These are phyloP conservation scores for Penicillium ucsense DNA, from an alignment of 495 filamentous ascomycete species.

Conservation along the genomic window DNA sequence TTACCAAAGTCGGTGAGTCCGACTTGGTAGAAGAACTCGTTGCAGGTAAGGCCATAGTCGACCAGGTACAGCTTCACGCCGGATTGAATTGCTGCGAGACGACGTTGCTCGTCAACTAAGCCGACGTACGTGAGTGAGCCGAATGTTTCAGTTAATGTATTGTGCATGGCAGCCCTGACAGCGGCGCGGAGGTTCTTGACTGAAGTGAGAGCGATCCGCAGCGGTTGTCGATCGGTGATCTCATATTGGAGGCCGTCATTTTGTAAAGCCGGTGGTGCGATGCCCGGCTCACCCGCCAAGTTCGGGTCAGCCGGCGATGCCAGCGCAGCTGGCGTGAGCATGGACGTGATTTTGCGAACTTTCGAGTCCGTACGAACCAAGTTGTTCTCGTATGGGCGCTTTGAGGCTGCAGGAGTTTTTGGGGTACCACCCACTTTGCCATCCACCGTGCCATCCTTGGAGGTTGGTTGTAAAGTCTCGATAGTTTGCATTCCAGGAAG, in stretches of 20 bases:
- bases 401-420: constrained; percentile 34
- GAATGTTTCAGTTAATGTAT: constrained; percentile 80
- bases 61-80: constrained; percentile 90
- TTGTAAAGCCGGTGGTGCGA: constrained; percentile 11
- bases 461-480: constrained; percentile 17
- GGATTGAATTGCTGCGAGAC: constrained; percentile 84
- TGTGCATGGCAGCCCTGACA: constrained; percentile 81
- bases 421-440: constrained; percentile 9
- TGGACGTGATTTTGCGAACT: constrained; percentile 88
- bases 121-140: constrained; percentile 90
- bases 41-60: constrained; percentile 82
- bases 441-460: constrained; percentile 9
- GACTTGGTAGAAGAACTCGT: constrained; percentile 94
- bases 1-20: constrained; percentile 95
- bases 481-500: constrained; percentile 51
- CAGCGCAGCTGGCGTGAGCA: constrained; percentile 52
- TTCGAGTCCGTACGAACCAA: constrained; percentile 87
- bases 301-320: constrained; percentile 12
- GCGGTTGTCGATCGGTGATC: constrained; percentile 55
- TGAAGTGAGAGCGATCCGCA: constrained; percentile 62
- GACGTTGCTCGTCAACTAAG: constrained; percentile 75
- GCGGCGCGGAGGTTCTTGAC: constrained; percentile 70
- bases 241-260: constrained; percentile 57
- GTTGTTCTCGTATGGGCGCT: constrained; percentile 75
- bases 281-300: constrained; percentile 7